Evolutionary conservation across 495 filamentous ascomycete genomes (phyloP).

Genomic region (Aspergillus sclerotioniger): DNA sequence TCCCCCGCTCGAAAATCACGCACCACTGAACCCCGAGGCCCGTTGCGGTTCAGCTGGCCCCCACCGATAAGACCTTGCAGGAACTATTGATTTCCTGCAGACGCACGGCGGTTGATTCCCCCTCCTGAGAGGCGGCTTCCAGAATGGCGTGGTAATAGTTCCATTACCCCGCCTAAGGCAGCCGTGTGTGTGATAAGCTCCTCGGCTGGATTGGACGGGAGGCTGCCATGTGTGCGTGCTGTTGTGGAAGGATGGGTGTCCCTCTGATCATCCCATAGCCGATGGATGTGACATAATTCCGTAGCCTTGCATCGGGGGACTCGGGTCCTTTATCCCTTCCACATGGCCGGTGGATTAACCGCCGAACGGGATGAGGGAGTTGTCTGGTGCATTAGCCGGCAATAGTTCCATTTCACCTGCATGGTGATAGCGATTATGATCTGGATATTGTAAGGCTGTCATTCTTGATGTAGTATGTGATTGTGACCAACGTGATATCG

Average conservation of each 20-base stretch:
- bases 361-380: not conserved
- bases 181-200: not conserved
- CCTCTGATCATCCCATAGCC: no score
- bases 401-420: not conserved
- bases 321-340: not conserved
- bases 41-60: not conserved
- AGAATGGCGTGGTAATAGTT: not conserved
- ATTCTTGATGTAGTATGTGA: no score
- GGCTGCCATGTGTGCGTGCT: not conserved
- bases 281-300: not conserved
- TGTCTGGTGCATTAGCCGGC: not conserved
- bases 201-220: not conserved
- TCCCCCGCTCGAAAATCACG: not conserved
- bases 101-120: not conserved
- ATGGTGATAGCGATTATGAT: not conserved
- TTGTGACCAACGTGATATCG: no score
- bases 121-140: conserved; percentile 1
- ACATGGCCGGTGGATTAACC: not conserved
- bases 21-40: not conserved
- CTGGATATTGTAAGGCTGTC: no score
- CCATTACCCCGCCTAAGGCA: not conserved
- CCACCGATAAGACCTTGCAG: conserved; percentile 5
- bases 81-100: conserved; percentile 15
- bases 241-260: not conserved
- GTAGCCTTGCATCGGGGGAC: not conserved